Percentiles rank a stretch among this genome's conserved stretches.
Evolutionary conservation across 2,329 filamentous ascomycete genomes (phyloP).

Genomic region (Stagonosporopsis vannaccii): DNA sequence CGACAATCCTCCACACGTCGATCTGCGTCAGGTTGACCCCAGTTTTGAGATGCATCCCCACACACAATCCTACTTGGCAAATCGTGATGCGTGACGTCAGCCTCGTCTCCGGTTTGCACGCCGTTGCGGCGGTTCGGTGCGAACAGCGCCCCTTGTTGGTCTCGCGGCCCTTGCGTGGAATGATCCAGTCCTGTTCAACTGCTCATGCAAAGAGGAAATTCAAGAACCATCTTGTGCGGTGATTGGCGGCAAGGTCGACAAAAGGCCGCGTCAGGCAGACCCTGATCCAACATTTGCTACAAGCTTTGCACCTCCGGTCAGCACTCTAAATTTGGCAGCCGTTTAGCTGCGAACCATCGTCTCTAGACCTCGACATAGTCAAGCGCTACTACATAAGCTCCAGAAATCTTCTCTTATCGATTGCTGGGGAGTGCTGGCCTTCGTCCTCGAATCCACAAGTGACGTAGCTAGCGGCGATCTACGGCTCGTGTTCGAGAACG

Average conservation of each 20-base stretch:
- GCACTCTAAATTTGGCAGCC: slow-evolving; percentile 19
- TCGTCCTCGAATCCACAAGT: slow-evolving; percentile 11
- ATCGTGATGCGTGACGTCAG: slow-evolving; percentile 9
- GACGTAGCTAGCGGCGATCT: slow-evolving; percentile 24
- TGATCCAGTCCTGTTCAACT: slow-evolving; percentile 6
- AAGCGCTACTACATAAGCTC: slow-evolving; percentile 11
- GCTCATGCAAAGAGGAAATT: neutral
- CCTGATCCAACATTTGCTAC: slow-evolving; percentile 11
- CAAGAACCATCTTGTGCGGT: neutral
- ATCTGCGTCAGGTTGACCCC: neutral
- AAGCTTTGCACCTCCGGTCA: slow-evolving; percentile 16
- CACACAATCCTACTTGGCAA: neutral
- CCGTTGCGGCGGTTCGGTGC: neutral
- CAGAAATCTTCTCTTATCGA: slow-evolving; percentile 1
- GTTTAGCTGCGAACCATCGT: slow-evolving; percentile 10
- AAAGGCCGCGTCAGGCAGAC: slow-evolving; percentile 3
- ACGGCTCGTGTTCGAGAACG: slow-evolving; percentile 18
- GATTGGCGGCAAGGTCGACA: slow-evolving; percentile 7
- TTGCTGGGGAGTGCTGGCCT: slow-evolving; percentile 5
- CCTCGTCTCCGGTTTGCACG: neutral
- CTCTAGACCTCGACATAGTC: slow-evolving; percentile 3
- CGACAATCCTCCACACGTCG: slow-evolving; percentile 3
- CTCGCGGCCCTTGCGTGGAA: neutral
- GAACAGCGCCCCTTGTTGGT: neutral
- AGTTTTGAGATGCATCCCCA: slow-evolving; percentile 8